These are phyloP conservation scores for Mariannaea sp. DNA, from an alignment of 2,329 filamentous ascomycete species.

Conservation along the genomic window DNA sequence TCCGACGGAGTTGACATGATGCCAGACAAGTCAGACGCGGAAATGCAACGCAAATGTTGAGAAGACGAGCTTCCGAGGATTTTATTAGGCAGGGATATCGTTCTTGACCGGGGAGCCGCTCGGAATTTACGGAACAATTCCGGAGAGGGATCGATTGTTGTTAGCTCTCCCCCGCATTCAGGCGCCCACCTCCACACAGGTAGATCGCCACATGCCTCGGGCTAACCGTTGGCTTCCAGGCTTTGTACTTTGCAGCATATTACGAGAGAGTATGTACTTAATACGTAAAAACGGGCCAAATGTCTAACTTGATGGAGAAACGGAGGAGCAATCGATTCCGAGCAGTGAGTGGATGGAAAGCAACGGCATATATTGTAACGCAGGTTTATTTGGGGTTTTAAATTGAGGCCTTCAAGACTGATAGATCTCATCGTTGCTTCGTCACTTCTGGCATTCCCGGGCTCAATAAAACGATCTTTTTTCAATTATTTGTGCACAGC, in stretches of 20 bases:
- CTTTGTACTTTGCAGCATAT: not conserved
- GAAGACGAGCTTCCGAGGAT: conserved; percentile 16
- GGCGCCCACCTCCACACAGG: conserved; percentile 18
- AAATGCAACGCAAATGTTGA: not conserved
- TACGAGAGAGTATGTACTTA: not conserved
- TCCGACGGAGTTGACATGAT: conserved; percentile 7
- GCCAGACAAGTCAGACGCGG: no score
- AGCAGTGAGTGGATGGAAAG: conserved; percentile 5
- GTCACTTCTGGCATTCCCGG: not conserved
- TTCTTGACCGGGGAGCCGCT: no score
- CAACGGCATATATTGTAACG: not conserved
- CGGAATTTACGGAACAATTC: no score
- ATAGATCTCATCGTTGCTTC: not conserved
- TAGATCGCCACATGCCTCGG: conserved; percentile 4
- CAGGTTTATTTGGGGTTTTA: conserved; percentile 3
- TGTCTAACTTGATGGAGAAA: not conserved
- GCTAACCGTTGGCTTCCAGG: not conserved
- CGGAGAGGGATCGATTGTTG: no score
- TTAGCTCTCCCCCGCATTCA: no score
- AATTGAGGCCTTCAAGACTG: not conserved
- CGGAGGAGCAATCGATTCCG: no score
- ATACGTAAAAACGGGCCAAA: conserved; percentile 1
- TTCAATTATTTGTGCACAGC: not conserved
- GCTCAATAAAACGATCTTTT: not conserved
- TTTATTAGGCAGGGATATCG: conserved; percentile 16